A percentile compares a stretch with the other conserved stretches of the same genome.
These are phyloP conservation scores for Lachnellula hyalina DNA, from an alignment of 2,329 filamentous ascomycete species.

Conservation along the genomic window DNA sequence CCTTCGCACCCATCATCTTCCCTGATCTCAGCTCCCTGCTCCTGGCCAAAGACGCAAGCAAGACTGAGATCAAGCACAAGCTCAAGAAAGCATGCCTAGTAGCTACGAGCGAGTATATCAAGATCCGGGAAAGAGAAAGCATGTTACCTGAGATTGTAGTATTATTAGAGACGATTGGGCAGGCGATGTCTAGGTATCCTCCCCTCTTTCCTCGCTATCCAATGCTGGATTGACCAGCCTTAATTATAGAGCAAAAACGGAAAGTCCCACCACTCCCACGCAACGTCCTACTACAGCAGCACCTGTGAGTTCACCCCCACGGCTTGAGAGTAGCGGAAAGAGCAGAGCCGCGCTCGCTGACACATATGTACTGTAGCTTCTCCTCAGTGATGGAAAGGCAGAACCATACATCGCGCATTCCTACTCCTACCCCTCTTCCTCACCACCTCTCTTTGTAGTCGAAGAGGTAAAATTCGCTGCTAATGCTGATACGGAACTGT, in stretches of 20 bases:
- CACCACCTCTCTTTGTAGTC: slow-evolving; percentile 6
- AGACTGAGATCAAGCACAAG: slow-evolving; percentile 3
- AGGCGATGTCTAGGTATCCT: slow-evolving; percentile 2
- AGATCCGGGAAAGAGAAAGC: slow-evolving; percentile 9
- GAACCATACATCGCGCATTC: slow-evolving; percentile 17
- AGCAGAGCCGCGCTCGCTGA: not conserved
- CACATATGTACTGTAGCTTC: slow-evolving; percentile 4
- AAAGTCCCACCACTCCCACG: not conserved
- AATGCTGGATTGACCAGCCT: not conserved
- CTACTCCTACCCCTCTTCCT: slow-evolving; percentile 3
- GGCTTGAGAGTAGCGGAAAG: no score
- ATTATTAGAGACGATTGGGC: slow-evolving; percentile 13
- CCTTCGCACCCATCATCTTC: slow-evolving; percentile 19
- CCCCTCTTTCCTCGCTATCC: not conserved
- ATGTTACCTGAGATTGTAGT: slow-evolving; percentile 9
- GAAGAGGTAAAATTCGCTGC: slow-evolving; percentile 19
- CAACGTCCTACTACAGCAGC: not conserved
- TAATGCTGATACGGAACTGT: slow-evolving; percentile 17
- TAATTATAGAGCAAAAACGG: not conserved
- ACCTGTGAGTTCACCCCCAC: slow-evolving; percentile 6
- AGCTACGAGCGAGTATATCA: slow-evolving; percentile 9
- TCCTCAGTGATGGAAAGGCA: slow-evolving; percentile 21
- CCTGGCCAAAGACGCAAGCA: not conserved
- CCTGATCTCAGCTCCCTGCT: slow-evolving; percentile 1
- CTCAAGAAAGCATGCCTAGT: slow-evolving; percentile 6